A percentile compares a stretch with the other conserved stretches of the same genome.
Evolutionary conservation across 148 eudicot genomes (phyloP).

Genomic region (Fagopyrum homotropicum): DNA sequence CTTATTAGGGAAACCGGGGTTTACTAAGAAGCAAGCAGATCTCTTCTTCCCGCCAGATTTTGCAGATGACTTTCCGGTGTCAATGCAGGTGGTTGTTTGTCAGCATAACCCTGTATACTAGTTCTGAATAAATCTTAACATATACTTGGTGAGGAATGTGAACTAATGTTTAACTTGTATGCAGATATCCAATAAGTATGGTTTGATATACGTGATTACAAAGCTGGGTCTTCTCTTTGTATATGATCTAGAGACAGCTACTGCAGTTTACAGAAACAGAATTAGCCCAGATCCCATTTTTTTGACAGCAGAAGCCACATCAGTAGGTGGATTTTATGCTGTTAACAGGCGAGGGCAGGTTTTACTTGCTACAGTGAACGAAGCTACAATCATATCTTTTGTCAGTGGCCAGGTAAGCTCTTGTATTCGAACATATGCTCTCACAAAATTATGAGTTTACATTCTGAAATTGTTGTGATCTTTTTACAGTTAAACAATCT

Average conservation of each 20-base stretch:
- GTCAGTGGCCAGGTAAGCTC: slow-evolving; percentile 87
- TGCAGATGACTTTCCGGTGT: slow-evolving; percentile 92
- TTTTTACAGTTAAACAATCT: slow-evolving; percentile 77
- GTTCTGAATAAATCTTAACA: neutral
- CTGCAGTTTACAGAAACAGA: slow-evolving; percentile 90
- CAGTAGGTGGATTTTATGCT: slow-evolving; percentile 94
- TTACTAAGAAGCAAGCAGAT: slow-evolving; percentile 93
- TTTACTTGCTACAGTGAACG: slow-evolving; percentile 89
- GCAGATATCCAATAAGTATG: slow-evolving; percentile 86
- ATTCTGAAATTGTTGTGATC: slow-evolving; percentile 5
- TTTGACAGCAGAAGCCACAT: slow-evolving; percentile 85
- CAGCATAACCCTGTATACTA: neutral
- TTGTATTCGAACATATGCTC: neutral
- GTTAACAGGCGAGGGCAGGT: slow-evolving; percentile 91
- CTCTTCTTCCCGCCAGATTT: slow-evolving; percentile 98
- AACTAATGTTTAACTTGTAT: slow-evolving; percentile 10
- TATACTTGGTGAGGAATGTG: neutral
- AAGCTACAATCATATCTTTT: slow-evolving; percentile 82
- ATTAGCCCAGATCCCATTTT: slow-evolving; percentile 99
- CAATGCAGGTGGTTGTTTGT: slow-evolving; percentile 75
- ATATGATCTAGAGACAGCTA: slow-evolving; percentile 91
- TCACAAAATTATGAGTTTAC: neutral
- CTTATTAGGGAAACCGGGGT: slow-evolving; percentile 67
- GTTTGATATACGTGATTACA: slow-evolving; percentile 85
- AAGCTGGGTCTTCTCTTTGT: slow-evolving; percentile 96